phyloP scores from a whole-genome alignment of 2,329 filamentous ascomycete genomes.

The Arthrinium puccinioides region DNA sequence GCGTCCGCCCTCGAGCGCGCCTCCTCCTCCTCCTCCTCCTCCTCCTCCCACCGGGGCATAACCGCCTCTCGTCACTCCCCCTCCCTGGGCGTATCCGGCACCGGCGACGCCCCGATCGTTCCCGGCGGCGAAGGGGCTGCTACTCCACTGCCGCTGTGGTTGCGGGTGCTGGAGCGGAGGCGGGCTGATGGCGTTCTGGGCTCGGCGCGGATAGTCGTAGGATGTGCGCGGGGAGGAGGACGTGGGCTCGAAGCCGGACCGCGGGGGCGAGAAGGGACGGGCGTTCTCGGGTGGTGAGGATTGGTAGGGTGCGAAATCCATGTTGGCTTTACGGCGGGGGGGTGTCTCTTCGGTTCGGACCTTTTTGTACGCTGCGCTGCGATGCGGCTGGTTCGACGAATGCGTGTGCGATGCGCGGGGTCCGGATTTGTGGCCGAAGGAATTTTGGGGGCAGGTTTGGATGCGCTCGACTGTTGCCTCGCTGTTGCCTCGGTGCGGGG shows the following conservation, averaged over 20 bases:
- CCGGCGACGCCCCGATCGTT: constrained; percentile 2
- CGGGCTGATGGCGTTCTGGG: constrained; percentile 33
- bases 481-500: background rate
- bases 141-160: constrained; percentile 48
- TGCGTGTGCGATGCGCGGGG: too few species aligned
- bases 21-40: constrained; percentile 10
- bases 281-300: constrained; percentile 80
- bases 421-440: too few species aligned
- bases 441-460: background rate
- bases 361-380: too few species aligned
- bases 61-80: constrained; percentile 3
- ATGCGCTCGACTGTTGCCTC: background rate
- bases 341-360: background rate
- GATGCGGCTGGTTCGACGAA: too few species aligned
- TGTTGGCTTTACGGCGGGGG: constrained; percentile 28
- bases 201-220: constrained; percentile 47
- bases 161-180: constrained; percentile 46
- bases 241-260: constrained; percentile 31
- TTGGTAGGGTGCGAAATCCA: constrained; percentile 98
- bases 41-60: constrained; percentile 8
- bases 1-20: constrained; percentile 20
- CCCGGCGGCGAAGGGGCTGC: constrained; percentile 12
- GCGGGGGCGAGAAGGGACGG: constrained; percentile 68
- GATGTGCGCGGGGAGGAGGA: constrained; percentile 48
- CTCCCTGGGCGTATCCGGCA: constrained; percentile 10